phyloP scores from a whole-genome alignment of 2,329 filamentous ascomycete genomes.

The Ophiostoma quercus region DNA sequence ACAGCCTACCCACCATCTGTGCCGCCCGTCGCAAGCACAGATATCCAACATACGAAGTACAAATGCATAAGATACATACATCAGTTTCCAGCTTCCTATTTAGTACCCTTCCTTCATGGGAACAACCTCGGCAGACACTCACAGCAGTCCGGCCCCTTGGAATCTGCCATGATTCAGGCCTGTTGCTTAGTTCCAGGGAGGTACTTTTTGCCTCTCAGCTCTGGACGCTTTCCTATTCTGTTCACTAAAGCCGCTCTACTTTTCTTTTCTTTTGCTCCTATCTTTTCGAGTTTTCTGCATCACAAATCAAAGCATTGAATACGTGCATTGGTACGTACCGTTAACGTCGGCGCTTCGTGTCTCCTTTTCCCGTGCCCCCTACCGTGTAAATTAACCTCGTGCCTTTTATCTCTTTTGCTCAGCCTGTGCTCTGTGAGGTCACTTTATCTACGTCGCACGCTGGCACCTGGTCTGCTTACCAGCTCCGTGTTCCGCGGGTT shows the following conservation, averaged over 20 bases:
- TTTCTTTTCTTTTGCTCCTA: neutral
- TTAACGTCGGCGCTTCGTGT: neutral
- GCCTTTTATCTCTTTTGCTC: neutral
- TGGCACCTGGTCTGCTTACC: neutral
- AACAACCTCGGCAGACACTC: no score
- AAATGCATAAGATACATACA: neutral
- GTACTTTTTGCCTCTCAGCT: neutral
- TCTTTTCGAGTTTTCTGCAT: neutral
- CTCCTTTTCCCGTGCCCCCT: neutral
- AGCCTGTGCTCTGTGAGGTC: neutral
- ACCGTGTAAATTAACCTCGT: neutral
- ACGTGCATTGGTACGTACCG: neutral
- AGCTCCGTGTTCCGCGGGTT: neutral
- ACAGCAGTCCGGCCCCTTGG: neutral
- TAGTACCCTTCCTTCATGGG: neutral
- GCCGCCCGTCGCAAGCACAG: neutral
- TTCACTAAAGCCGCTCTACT: neutral
- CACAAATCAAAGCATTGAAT: neutral
- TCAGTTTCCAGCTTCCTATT: neutral
- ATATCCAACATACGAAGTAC: neutral
- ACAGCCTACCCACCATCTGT: neutral
- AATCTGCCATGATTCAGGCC: slow-evolving; percentile 1
- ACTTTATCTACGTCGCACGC: neutral
- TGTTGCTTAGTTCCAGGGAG: neutral
- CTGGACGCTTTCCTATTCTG: neutral